phyloP scores from a whole-genome alignment of 2,329 filamentous ascomycete species.

The Colletotrichum horii region DNA sequence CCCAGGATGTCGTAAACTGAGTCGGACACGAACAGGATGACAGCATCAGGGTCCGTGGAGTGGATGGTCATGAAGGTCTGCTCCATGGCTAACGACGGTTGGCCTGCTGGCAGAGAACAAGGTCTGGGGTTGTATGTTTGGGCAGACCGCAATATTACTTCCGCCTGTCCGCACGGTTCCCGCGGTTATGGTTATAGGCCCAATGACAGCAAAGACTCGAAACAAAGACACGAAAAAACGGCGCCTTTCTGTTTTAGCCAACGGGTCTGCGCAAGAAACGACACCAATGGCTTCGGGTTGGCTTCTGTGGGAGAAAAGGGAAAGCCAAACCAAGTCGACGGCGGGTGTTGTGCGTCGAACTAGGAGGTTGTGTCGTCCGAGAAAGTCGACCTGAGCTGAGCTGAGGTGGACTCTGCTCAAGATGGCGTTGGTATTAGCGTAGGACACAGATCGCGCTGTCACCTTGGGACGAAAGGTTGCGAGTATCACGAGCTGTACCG shows the following conservation, averaged over 20 bases:
- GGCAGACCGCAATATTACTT: not conserved
- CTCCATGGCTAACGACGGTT: slow-evolving; percentile 61
- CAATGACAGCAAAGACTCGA: not conserved
- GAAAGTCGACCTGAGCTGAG: not conserved
- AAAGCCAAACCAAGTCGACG: not conserved
- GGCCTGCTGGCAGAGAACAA: not conserved
- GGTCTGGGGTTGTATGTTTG: slow-evolving; percentile 1
- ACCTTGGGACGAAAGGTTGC: not conserved
- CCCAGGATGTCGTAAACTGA: slow-evolving; percentile 85
- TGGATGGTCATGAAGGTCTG: slow-evolving; percentile 93
- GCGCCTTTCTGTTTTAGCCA: not conserved
- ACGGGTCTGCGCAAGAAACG: not conserved
- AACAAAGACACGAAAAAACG: not conserved
- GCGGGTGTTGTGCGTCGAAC: not conserved
- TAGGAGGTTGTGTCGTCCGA: not conserved
- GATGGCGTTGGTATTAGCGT: not conserved
- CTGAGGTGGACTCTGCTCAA: not conserved
- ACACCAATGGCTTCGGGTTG: not conserved
- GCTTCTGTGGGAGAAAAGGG: not conserved
- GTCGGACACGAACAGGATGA: slow-evolving; percentile 82
- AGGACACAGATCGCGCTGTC: not conserved
- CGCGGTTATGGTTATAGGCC: not conserved
- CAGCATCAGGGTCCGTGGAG: slow-evolving; percentile 75
- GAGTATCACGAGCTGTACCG: not conserved
- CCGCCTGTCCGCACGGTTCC: not conserved